Conservation (phyloP, 1,284 basidiomycete species). For the Polyporus tsugae region DNA sequence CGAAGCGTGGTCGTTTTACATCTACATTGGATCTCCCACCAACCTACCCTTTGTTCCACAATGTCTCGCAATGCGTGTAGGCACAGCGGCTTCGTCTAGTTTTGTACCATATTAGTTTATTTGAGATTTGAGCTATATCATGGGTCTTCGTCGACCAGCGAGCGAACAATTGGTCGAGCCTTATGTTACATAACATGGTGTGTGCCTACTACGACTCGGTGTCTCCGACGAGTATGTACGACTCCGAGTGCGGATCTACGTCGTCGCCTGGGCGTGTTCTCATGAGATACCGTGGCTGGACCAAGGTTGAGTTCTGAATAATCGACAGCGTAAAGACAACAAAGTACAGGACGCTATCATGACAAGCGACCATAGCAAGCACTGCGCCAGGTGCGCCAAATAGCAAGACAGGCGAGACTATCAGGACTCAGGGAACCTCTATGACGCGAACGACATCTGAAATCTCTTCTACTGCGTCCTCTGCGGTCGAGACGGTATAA, state of each 20-base stretch:
- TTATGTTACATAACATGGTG: background rate
- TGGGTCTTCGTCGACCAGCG: background rate
- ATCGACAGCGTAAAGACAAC: too few species aligned
- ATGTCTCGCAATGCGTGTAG: background rate
- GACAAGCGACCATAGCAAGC: background rate
- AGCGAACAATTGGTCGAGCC: background rate
- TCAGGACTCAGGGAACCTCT: constrained; percentile 12
- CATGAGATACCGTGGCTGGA: too few species aligned
- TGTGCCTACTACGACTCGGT: background rate
- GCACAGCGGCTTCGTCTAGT: background rate
- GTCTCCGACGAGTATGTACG: too few species aligned
- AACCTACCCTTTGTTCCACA: background rate
- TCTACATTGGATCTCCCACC: background rate
- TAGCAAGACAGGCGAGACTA: too few species aligned
- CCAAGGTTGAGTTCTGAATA: too few species aligned
- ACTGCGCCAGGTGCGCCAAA: background rate
- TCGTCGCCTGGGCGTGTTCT: too few species aligned
- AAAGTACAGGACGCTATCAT: background rate
- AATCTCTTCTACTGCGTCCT: constrained; percentile 24
- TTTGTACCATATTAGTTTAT: background rate
- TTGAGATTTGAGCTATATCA: background rate
- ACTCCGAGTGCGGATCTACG: too few species aligned
- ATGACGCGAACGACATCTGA: constrained; percentile 27
- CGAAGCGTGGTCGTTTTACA: background rate
- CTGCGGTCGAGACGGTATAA: constrained; percentile 10